Evolutionary conservation across 345 rosid species (phyloP).

Genomic region (Toxicodendron radicans): DNA sequence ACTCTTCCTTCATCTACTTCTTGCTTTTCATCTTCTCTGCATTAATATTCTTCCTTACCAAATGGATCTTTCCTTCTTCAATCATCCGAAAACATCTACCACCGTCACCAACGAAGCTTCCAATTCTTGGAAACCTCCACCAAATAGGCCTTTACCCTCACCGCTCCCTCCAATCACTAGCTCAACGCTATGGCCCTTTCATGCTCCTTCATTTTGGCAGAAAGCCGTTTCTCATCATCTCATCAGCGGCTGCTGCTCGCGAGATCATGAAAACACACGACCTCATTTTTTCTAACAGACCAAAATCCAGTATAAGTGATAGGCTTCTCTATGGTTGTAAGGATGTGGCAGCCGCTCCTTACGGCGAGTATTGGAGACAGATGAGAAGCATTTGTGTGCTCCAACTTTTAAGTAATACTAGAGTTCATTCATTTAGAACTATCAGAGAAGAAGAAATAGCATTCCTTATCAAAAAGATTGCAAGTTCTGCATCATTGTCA

Average conservation of each 20-base stretch:
- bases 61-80: conserved; percentile 2
- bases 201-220: conserved; percentile 22
- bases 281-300: conserved; percentile 12
- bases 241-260: conserved; percentile 13
- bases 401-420: conserved; percentile 18
- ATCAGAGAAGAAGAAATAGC: conserved; percentile 17
- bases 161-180: conserved; percentile 15
- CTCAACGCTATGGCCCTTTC: conserved; percentile 19
- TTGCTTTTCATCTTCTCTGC: not conserved
- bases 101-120: conserved; percentile 24
- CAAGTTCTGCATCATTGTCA: not conserved
- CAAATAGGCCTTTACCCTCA: conserved; percentile 12
- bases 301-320: not conserved
- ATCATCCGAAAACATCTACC: conserved; percentile 4
- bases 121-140: conserved; percentile 25
- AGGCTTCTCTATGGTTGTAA: conserved; percentile 4
- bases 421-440: conserved; percentile 6
- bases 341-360: conserved; percentile 9
- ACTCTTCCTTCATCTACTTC: not conserved
- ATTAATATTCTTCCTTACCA: not conserved
- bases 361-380: conserved; percentile 21
- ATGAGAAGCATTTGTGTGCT: conserved; percentile 18
- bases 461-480: conserved; percentile 1
- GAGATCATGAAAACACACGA: conserved; percentile 21
- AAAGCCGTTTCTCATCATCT: conserved; percentile 5